Conservation (phyloP, 164 flowering plant species). For the Vitis riparia region DNA sequence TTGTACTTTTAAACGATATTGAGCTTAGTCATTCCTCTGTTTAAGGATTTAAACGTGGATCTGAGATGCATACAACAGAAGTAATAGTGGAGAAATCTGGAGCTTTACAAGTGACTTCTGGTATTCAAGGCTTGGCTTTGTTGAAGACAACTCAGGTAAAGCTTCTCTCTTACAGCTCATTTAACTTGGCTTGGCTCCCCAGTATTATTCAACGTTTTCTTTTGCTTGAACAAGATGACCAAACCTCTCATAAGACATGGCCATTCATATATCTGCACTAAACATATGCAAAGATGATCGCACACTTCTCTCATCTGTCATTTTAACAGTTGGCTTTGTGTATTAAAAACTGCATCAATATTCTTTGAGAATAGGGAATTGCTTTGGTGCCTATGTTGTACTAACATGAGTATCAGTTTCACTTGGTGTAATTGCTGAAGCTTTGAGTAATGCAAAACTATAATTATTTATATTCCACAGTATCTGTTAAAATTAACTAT, state of each 20-base stretch:
- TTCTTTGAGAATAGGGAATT: not conserved
- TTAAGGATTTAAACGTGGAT: conserved; percentile 93
- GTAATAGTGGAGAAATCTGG: conserved; percentile 70
- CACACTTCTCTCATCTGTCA: too few species aligned
- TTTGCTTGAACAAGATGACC: conserved; percentile 1
- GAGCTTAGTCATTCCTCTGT: conserved; percentile 1
- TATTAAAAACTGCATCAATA: not conserved
- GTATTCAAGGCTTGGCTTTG: conserved; percentile 77
- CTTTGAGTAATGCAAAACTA: too few species aligned
- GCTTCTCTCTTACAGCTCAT: not conserved
- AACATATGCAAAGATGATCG: not conserved
- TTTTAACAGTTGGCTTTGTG: too few species aligned
- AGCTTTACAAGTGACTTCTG: conserved; percentile 64
- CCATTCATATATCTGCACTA: not conserved
- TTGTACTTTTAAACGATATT: not conserved
- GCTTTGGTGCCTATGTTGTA: too few species aligned
- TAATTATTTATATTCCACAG: too few species aligned
- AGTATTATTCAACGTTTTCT: not conserved
- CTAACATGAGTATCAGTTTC: too few species aligned
- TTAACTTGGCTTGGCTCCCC: not conserved
- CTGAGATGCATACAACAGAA: conserved; percentile 83
- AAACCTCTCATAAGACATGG: not conserved
- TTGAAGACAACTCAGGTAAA: conserved; percentile 91
- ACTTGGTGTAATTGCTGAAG: too few species aligned
- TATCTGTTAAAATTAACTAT: too few species aligned